phyloP scores from a whole-genome alignment of 2,329 filamentous ascomycete species.

The Aquanectria penicillioides region DNA sequence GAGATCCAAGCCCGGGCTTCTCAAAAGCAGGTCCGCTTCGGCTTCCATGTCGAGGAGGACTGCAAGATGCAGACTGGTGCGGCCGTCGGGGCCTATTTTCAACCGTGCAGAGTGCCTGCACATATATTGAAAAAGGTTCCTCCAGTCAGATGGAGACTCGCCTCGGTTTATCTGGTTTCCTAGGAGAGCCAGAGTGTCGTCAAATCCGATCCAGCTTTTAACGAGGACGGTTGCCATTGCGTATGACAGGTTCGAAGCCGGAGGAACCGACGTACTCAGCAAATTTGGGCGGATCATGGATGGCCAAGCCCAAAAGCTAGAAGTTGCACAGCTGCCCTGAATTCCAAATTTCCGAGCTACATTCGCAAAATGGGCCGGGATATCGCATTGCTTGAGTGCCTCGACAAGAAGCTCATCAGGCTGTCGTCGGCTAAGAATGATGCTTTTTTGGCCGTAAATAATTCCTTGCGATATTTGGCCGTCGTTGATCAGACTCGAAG shows the following conservation, averaged over 20 bases:
- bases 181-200: neutral
- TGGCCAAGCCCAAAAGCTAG: neutral
- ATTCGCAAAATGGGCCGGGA: neutral
- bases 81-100: neutral
- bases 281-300: neutral
- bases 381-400: neutral
- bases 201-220: neutral
- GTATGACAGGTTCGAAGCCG: too few relatives aligned
- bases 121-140: neutral
- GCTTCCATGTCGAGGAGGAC: neutral
- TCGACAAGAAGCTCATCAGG: too few relatives aligned
- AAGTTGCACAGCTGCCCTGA: neutral
- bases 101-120: neutral
- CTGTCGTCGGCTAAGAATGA: too few relatives aligned
- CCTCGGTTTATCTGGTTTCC: neutral
- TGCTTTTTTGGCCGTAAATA: too few relatives aligned
- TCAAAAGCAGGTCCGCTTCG: too few relatives aligned
- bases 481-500: too few relatives aligned
- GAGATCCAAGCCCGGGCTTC: too few relatives aligned
- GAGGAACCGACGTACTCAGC: neutral
- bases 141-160: neutral
- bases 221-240: neutral
- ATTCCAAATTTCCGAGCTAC: neutral
- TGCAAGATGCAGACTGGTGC: neutral
- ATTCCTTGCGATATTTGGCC: too few relatives aligned